These are phyloP conservation scores for Viridothelium virens DNA, from an alignment of 495 filamentous ascomycete genomes.

Conservation along the genomic window DNA sequence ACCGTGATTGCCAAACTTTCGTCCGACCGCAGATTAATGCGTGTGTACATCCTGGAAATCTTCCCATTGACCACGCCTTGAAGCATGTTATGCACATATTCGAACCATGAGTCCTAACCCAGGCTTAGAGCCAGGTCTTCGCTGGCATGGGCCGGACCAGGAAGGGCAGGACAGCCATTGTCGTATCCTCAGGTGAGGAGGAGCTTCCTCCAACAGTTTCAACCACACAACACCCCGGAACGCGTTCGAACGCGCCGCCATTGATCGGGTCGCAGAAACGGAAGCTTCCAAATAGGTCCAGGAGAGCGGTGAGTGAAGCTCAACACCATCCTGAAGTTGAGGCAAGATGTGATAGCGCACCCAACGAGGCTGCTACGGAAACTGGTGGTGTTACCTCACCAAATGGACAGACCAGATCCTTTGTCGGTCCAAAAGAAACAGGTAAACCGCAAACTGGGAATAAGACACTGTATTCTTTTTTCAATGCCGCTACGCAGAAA, in stretches of 20 bases:
- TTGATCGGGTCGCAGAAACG: not conserved
- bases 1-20: not conserved
- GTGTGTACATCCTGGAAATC: not conserved
- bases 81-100: not conserved
- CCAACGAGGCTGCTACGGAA: too few species aligned
- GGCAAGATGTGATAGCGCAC: too few species aligned
- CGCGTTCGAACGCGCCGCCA: not conserved
- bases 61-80: not conserved
- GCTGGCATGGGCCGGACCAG: conserved; percentile 5
- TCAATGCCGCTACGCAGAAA: conserved; percentile 32
- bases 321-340: too few species aligned
- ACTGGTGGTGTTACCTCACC: too few species aligned
- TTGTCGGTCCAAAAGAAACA: not conserved
- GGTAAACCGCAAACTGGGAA: conserved; percentile 23
- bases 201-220: not conserved
- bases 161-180: not conserved
- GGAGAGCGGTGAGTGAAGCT: too few species aligned
- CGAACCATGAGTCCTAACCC: conserved; percentile 7
- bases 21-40: not conserved
- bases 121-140: not conserved
- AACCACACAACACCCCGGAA: not conserved
- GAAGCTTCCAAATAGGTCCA: not conserved
- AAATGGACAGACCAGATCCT: conserved; percentile 16
- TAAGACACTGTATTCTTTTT: conserved; percentile 40
- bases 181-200: not conserved